Base-by-base conservation (phyloP, 2,329 filamentous ascomycete species). In the Ascochyta clinopodiicola region DNA sequence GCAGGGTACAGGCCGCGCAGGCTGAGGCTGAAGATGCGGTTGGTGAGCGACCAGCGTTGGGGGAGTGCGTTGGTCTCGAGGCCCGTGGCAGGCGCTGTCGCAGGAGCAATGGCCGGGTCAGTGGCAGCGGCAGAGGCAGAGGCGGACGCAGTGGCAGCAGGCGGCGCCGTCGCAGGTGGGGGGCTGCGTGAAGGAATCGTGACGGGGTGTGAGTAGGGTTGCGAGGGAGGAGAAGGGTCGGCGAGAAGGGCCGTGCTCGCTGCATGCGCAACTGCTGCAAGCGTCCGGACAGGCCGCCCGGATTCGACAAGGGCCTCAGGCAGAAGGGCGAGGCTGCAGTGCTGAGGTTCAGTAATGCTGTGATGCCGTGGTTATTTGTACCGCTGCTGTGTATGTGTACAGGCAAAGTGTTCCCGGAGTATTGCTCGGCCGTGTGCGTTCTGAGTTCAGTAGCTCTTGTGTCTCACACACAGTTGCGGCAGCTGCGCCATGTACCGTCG, bases 11-110 rank as follows among this genome's bases (percentile, higher is more conserved):
- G 60, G 45, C 52, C 50, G 58, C 62, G 56, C 50, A 69, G 68
- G 43, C 73, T 67, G 66, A 75, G 65, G 64, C 63, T 69, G 68
- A 77, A 77, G 69, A 77, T 67, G 68, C 74, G 73, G 57, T 76
- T 74, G n/a, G 75, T 76, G 53, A 77, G 63, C 59, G 71, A 75
- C 75, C 75, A 77, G 68, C 75, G 75, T 64, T 65, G 67, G 42
- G 72, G 68, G 53, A 62, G 48, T 34, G 59, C 55, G 51, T 66
- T 57, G 67, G 65, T 45, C 63, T 65, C 44, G 57, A 62, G 61
- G 66, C 6, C 47, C 27, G 47, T n/a, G 22, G 48, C 19, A 12
- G 48, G 24, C 15, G 38, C 51, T 5, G 60, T 51, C 54, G 58
- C 51, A 31, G 44, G 2, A 4, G 61, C 52, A 62, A 65, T 51